A percentile compares a stretch with the other conserved stretches of the same genome.
Conservation (phyloP, 345 rosid species). For the Excoecaria agallocha region DNA sequence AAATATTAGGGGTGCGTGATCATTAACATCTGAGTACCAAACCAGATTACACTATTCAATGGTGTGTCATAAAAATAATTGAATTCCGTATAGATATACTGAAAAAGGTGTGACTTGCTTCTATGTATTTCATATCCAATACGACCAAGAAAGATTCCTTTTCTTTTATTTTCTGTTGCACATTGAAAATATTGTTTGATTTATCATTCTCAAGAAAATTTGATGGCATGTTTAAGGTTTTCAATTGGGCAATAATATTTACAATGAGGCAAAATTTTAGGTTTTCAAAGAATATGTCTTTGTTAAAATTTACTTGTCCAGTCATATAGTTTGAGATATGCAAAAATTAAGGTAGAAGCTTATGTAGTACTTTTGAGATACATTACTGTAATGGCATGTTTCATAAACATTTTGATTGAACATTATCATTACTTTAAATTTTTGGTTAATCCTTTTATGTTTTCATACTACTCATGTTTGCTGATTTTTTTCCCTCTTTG, state of each 20-base stretch:
- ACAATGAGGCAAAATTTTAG: background rate
- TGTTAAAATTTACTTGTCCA: background rate
- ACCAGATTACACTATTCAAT: too few relatives aligned
- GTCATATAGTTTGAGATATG: background rate
- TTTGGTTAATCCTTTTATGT: background rate
- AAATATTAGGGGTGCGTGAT: too few relatives aligned
- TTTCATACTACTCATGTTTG: background rate
- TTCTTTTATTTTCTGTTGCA: too few relatives aligned
- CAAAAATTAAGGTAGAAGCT: background rate
- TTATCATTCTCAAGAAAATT: too few relatives aligned
- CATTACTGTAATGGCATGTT: background rate
- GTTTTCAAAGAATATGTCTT: background rate
- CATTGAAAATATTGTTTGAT: too few relatives aligned
- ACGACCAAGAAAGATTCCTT: too few relatives aligned
- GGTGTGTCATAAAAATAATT: too few relatives aligned
- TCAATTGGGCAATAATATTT: background rate
- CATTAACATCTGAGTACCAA: too few relatives aligned
- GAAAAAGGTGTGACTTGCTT: background rate
- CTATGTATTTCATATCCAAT: background rate
- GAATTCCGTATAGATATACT: too few relatives aligned
- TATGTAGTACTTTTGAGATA: background rate
- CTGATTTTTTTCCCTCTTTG: background rate
- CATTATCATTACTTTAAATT: background rate
- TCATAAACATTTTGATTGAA: too few relatives aligned
- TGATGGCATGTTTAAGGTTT: too few relatives aligned